Evolutionary conservation across 2,329 filamentous ascomycete genomes (phyloP), one percentile per base, ranked within the genome.

Genomic region (Colletotrichum sp.): DNA sequence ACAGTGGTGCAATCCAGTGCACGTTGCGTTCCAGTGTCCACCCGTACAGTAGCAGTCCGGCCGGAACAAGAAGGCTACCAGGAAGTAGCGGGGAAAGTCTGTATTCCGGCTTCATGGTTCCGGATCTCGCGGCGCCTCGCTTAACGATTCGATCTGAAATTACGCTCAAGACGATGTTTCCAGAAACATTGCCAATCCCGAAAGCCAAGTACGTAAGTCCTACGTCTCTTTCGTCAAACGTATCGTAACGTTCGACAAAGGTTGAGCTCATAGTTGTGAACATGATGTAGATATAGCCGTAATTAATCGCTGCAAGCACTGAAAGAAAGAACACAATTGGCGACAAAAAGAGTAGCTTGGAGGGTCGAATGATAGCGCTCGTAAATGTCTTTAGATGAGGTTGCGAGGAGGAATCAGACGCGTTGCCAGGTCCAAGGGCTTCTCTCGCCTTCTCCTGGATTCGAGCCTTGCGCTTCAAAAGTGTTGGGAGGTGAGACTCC

Each of bases 1-100:
- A 85, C 39, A 91, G 90, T 2, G 91, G 90, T 0, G 85, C 88
- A 28, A 92, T 89, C 89, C 90, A 93, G 68, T 92, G 90, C 2
- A 90, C 86, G 16, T 86, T 78, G 24, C 89, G 87, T 52, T 92
- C 82, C 0, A 88, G 86, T 24, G 77, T 76, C 80, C 81, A 82
- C 1, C 79, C 80, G 30, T 81, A 81, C 34, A 80, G 72, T 24
- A 82, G 72, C 2, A 82, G 36, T 2, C 81, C 79, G 2, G 80
- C 59, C 2, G 80, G 75, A 16, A 78, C 34, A 63, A 24, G 26
- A 18, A 22, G 65, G 55, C 10, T 39, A 15, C 62, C 62, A 22
- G n/a, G n/a, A 28, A 30, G 62, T 65, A 65, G 62, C n/a, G 22
- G 62, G 5, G n/a, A 13, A n/a, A 81, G 71, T 4, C 80, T 77